Evolutionary conservation across 108 stramenopile species (phyloP), one percentile per base, ranked within the genome.

Genomic region (Cylindrotheca fusiformis): DNA sequence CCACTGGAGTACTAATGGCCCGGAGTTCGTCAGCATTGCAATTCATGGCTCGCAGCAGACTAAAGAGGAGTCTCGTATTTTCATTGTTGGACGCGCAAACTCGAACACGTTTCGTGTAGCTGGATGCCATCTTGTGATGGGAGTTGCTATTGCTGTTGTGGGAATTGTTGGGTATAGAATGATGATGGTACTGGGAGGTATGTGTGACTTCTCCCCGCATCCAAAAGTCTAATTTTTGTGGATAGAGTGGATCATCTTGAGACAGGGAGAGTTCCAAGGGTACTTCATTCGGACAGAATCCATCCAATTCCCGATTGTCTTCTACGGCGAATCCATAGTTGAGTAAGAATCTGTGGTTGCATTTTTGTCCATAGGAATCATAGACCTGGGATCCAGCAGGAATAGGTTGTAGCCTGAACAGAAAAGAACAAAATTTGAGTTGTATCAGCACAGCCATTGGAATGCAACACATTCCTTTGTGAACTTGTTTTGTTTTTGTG

Each of bases 271-370:
- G 74, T 57, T 95, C 88, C 58, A 98, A 48, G 4, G 83, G 82
- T 19, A 98, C 95, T 80, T 99, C 99, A 80, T 99, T 98, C 12
- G 97, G 99, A 83, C 97, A 98, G 71, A 93, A 97, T 2, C 97
- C 97, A 72, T 98, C 98, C 22, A 90, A 60, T 64, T 99, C 99
- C 22, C 78, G 78, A 72, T 99, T 99, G 63, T 89, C 77, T 78
- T 99, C 99, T 6, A 99, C 96, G 28, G 97, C 90, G 77, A 99
- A 99, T 25, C 99, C 99, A 76, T 99, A 99, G 81, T 99, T 99
- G 24, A 99, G 76, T 26, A 99, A 81, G 68, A 99, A 99, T 0
- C 98, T 85, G 74, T 97, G 96, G 69, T 99, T 99, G 87, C 99
- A 99, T 77, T 99, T 99, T 75, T 98, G 97, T 18, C 99, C 99